These are phyloP conservation scores for Leptomonas pyrrhocoris DNA, from an alignment of 208 protist genomes.

Conservation along the genomic window DNA sequence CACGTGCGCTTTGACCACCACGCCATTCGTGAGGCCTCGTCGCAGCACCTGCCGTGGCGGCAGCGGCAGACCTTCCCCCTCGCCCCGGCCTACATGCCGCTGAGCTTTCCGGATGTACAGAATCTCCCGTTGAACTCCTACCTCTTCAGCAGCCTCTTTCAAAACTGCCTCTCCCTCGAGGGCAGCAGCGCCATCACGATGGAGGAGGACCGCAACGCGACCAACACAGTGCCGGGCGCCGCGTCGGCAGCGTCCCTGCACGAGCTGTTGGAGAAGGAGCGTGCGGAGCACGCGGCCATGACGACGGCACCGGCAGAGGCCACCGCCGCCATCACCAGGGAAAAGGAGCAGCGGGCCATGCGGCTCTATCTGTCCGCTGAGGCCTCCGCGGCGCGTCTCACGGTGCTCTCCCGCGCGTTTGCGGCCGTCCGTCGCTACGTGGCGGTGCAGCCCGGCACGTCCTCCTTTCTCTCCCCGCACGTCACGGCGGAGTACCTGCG, in stretches of 20 bases:
- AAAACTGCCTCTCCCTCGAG: constrained; percentile 19
- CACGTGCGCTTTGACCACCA: constrained; percentile 92
- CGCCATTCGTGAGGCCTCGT: constrained; percentile 61
- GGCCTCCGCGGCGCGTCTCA: constrained; percentile 60
- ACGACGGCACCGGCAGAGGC: not conserved
- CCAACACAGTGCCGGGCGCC: not conserved
- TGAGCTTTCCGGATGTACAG: constrained; percentile 48
- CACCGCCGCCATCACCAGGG: not conserved
- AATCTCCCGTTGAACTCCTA: constrained; percentile 73
- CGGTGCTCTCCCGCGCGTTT: constrained; percentile 67
- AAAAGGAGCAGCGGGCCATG: constrained; percentile 22
- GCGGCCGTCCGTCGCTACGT: constrained; percentile 72
- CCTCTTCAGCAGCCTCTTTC: constrained; percentile 75
- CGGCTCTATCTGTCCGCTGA: constrained; percentile 59
- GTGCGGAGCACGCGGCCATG: not conserved
- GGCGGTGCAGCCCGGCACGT: constrained; percentile 34
- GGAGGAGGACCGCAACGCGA: constrained; percentile 8
- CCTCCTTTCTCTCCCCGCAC: constrained; percentile 50
- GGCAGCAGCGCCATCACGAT: constrained; percentile 14
- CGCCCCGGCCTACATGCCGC: constrained; percentile 62
- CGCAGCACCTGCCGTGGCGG: constrained; percentile 71
- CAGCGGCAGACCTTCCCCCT: constrained; percentile 63
- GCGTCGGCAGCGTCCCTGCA: not conserved
- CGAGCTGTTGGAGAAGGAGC: not conserved
- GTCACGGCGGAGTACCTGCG: constrained; percentile 83